Conservation (phyloP, 1,139 yeast genomes). For the Saccharomyces hybrid region DNA sequence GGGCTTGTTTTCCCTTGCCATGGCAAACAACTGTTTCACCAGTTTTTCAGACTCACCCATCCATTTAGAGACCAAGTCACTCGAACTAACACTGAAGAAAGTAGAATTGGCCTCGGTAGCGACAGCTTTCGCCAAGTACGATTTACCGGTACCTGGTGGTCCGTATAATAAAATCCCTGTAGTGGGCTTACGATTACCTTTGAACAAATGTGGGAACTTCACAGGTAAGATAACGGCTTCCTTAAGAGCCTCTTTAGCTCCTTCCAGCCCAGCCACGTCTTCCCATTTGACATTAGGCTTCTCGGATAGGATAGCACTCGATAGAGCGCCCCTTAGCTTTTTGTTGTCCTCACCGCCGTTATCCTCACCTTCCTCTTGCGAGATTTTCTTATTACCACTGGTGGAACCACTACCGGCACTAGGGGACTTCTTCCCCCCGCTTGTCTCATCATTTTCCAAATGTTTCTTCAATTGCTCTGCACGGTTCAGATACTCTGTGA, state of each 20-base stretch:
- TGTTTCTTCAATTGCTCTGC: slow-evolving; percentile 94
- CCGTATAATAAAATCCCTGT: slow-evolving; percentile 89
- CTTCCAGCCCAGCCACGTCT: slow-evolving; percentile 92
- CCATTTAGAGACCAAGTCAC: slow-evolving; percentile 95
- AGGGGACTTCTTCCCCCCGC: slow-evolving; percentile 34
- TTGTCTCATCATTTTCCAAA: slow-evolving; percentile 52
- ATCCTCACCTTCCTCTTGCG: slow-evolving; percentile 40
- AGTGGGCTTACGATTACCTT: slow-evolving; percentile 89
- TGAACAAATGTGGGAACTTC: slow-evolving; percentile 86
- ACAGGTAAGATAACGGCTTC: slow-evolving; percentile 97
- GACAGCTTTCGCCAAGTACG: slow-evolving; percentile 92
- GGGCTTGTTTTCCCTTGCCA: slow-evolving; percentile 96
- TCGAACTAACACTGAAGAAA: slow-evolving; percentile 87
- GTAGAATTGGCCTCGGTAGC: slow-evolving; percentile 98
- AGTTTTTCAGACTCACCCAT: slow-evolving; percentile 97
- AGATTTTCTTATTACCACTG: slow-evolving; percentile 33
- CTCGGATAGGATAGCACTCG: slow-evolving; percentile 86
- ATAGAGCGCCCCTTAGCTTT: slow-evolving; percentile 81
- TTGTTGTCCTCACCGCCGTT: slow-evolving; percentile 72
- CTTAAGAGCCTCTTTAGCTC: slow-evolving; percentile 91
- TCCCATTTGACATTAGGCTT: slow-evolving; percentile 92
- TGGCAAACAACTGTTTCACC: slow-evolving; percentile 84
- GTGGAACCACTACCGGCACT: slow-evolving; percentile 12
- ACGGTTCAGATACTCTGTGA: slow-evolving; percentile 82
- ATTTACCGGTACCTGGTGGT: slow-evolving; percentile 98